Evolutionary conservation across 768 basidiomycete genomes (phyloP), one percentile per base, ranked within the genome.

Genomic region (Pisolithus albus): DNA sequence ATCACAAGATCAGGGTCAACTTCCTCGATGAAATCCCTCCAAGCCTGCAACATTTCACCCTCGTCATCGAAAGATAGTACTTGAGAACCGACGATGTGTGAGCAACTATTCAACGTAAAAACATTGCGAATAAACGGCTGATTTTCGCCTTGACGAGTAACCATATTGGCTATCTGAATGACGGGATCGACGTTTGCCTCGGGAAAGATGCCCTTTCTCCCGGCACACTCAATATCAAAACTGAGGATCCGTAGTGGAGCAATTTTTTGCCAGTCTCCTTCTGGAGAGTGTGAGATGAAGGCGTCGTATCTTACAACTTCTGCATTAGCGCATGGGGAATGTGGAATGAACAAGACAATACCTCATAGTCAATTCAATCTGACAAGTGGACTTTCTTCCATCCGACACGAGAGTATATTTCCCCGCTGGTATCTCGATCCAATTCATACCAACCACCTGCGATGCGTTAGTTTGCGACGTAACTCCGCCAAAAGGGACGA

Each of bases 151-250:
- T 99, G 96, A 5, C 88, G 79, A 34, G 94, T 97, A 10, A 98
- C 95, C 96, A 98, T 98, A 66, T 92, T 96, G 1, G 95, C 96
- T 53, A 98, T 98, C 63, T 98, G 96, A 60, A 98, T 98, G 50
- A 99, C 92, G 8, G 95, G 95, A 68, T 99, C 96, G 28, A 78
- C 65, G 9, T 83, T 74, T 7, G 96, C 78, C 62, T 98, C 96
- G 0, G 96, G 96, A 63, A 99, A 99, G 58, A 97, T 88, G 28
- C 96, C 96, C 62, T 97, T 97, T 23, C 96, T 75, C 19, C 96
- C 96, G 0, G 96, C 96, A 69, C 96, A 99, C 70, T 99, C 96
- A 59, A 99, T 97, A 81, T 99, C 96, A 61, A 99, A 99, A 61
- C 92, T 94, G 28, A 99, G 77, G 61, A 97, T 89, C 16, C 96